These are phyloP conservation scores for Aspergillus bridgeri DNA, from an alignment of 495 filamentous ascomycete genomes.

Conservation along the genomic window DNA sequence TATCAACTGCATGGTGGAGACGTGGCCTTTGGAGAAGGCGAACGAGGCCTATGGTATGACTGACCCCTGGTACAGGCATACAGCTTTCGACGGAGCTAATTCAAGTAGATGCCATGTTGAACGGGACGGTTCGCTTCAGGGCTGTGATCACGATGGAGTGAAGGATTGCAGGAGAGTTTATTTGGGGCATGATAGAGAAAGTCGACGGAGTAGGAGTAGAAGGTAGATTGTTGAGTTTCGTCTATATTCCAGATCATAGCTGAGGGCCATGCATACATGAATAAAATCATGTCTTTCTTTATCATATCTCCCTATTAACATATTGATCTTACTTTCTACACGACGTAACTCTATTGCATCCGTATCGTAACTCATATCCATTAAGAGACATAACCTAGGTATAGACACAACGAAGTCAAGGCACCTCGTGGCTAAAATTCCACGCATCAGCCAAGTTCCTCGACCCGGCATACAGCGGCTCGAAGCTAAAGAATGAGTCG, in stretches of 20 bases:
- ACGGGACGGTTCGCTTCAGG: constrained; percentile 48
- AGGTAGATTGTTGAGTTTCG: too few relatives aligned
- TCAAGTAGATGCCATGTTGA: constrained; percentile 35
- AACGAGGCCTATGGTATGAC: constrained; percentile 50
- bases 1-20: constrained; percentile 62
- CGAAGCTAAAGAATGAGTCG: not conserved
- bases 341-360: too few relatives aligned
- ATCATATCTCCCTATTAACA: too few relatives aligned
- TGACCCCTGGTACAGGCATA: not conserved
- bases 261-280: too few relatives aligned
- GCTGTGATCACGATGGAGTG: constrained; percentile 51
- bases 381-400: too few relatives aligned
- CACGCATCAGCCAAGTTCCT: not conserved
- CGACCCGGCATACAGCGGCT: not conserved
- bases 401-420: not conserved
- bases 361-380: too few relatives aligned
- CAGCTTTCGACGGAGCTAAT: not conserved
- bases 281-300: too few relatives aligned
- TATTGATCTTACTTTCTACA: too few relatives aligned
- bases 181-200: not conserved
- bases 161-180: too few relatives aligned
- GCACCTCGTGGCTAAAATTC: not conserved
- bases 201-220: too few relatives aligned
- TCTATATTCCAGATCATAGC: too few relatives aligned
- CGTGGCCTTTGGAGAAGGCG: constrained; percentile 54